Conservation (phyloP, 192 early-diverging fungal genomes). For the Spinellus fusiger region DNA sequence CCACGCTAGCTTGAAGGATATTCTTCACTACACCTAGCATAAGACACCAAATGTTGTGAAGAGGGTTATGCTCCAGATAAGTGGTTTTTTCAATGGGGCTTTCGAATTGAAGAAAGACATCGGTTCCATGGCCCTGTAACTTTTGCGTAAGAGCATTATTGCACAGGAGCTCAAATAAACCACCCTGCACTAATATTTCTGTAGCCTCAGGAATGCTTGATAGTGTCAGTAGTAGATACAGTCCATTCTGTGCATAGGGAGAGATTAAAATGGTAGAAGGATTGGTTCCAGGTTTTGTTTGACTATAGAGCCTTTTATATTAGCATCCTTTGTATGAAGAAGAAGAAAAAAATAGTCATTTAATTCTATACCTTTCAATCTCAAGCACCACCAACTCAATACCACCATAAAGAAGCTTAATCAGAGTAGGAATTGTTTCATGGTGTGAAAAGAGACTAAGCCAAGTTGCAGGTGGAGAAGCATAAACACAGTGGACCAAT, state of each 20-base stretch:
- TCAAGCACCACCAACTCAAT: slow-evolving; percentile 30
- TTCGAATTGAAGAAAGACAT: slow-evolving; percentile 26
- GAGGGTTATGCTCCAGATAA: slow-evolving; percentile 21
- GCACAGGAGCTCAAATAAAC: slow-evolving; percentile 34
- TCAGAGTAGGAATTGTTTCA: slow-evolving; percentile 31
- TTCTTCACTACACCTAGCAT: slow-evolving; percentile 40
- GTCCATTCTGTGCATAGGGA: slow-evolving; percentile 38
- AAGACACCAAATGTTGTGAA: slow-evolving; percentile 48
- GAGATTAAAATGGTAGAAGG: slow-evolving; percentile 20
- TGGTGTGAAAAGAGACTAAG: slow-evolving; percentile 25
- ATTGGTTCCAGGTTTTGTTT: background rate
- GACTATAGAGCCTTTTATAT: background rate
- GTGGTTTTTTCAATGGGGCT: slow-evolving; percentile 22
- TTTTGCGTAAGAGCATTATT: slow-evolving; percentile 37
- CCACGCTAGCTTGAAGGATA: slow-evolving; percentile 32
- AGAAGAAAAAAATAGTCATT: background rate
- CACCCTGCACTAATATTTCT: slow-evolving; percentile 23
- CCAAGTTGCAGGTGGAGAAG: slow-evolving; percentile 30
- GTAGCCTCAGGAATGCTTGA: slow-evolving; percentile 38
- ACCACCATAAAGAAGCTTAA: slow-evolving; percentile 30
- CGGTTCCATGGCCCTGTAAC: slow-evolving; percentile 31
- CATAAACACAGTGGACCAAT: slow-evolving; percentile 31
- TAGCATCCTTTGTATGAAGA: background rate
- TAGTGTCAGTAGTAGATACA: slow-evolving; percentile 36
- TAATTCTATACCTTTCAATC: slow-evolving; percentile 18